These are phyloP conservation scores for Sporothrix brunneoviolacea DNA, from an alignment of 2,329 filamentous ascomycete species.

Conservation along the genomic window DNA sequence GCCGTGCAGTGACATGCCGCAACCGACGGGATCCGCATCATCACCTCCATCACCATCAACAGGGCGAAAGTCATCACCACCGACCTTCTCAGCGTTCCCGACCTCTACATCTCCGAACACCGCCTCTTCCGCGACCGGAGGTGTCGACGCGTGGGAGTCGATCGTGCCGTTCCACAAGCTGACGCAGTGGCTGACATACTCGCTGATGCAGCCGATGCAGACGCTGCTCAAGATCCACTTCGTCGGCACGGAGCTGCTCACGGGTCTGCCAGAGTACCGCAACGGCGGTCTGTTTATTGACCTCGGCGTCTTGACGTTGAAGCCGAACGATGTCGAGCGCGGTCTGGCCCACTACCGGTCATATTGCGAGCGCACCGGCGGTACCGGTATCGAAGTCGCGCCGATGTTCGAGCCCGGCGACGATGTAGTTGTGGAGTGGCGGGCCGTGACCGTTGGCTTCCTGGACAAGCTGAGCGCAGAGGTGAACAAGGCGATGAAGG, in stretches of 20 bases:
- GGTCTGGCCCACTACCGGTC: constrained; percentile 46
- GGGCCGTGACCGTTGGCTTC: constrained; percentile 56
- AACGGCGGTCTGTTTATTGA: constrained; percentile 87
- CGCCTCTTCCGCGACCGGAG: constrained; percentile 30
- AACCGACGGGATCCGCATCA: constrained; percentile 23
- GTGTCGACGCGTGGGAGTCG: constrained; percentile 66
- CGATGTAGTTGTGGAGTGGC: constrained; percentile 59
- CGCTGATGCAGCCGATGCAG: constrained; percentile 63
- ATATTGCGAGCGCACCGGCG: constrained; percentile 65
- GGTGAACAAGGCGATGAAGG: constrained; percentile 57
- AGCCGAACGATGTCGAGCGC: constrained; percentile 34
- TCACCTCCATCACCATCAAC: background rate
- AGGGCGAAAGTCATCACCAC: constrained; percentile 34
- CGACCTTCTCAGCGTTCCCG: constrained; percentile 45
- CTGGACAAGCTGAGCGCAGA: constrained; percentile 47
- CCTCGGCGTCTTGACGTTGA: constrained; percentile 64
- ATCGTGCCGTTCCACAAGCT: constrained; percentile 66
- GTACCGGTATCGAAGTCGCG: constrained; percentile 50
- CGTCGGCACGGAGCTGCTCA: constrained; percentile 65
- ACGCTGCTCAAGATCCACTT: constrained; percentile 45
- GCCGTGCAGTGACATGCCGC: constrained; percentile 78
- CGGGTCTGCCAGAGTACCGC: constrained; percentile 83
- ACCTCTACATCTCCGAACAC: constrained; percentile 25
- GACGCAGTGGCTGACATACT: constrained; percentile 92
- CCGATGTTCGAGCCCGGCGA: constrained; percentile 54